Evolutionary conservation across 768 basidiomycete species (phyloP), one percentile per base, ranked within the genome.

Genomic region (Galerina sulciceps): DNA sequence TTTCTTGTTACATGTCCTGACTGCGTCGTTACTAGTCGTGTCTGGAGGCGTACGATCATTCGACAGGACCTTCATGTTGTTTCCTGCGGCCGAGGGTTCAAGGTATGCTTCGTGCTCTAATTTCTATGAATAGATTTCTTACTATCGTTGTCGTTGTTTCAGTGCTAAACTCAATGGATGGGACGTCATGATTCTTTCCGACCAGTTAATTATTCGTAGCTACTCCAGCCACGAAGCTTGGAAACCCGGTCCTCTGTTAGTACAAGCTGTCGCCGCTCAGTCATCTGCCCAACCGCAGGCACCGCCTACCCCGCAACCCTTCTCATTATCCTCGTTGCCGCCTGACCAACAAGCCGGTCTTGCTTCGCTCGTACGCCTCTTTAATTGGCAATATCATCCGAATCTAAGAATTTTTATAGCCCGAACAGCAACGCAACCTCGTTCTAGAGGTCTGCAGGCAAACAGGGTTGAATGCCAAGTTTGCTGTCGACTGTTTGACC

Each of bases 141-240:
- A 50, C 43, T 59, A 63, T 14, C 55, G 53, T 34, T 50, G 58
- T 49, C 37, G 49, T 41, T 22, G 57, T 60, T 65, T 17, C 67
- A 84, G 95, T 36, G 94, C 96, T 3, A 88, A 87, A 68, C 65
- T 80, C 52, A 87, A 84, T 53, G 94, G 95, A 11, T 99, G 97
- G 97, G 88, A 93, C 48, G 91, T 94, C 57, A 79, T 87, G 56
- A 88, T 99, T 65, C 78, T 98, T 3, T 97, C 94, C 14, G 97
- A 99, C 73, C 87, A 93, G 62, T 85, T 89, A 74, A 86, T 85
- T 37, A 78, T 98, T 55, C 89, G 95, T 41, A 82, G 79, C n/a
- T 96, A 93, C 72, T 92, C 94, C 4, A 90, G 85, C 64, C 85
- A 85, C 51, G 87, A 88, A 59, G 90, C 90, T 17, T 96, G 94